These are phyloP conservation scores for Globisporangium carolinianum DNA, from an alignment of 352 stramenopile species.

Conservation along the genomic window DNA sequence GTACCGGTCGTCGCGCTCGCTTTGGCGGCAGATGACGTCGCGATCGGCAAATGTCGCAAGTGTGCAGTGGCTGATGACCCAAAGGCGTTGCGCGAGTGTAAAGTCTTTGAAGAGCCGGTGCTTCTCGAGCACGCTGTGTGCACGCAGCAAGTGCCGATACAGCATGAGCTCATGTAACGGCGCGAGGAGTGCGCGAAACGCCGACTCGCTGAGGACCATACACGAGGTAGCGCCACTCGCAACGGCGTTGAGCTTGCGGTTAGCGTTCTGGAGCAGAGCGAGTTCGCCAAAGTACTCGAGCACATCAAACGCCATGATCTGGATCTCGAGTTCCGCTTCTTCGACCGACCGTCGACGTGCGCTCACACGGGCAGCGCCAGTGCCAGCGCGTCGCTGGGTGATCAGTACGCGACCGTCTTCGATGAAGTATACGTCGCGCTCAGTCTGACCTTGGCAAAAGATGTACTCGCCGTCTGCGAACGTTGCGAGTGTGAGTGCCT, in stretches of 20 bases:
- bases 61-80: slow-evolving; percentile 44
- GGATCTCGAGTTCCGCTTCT: slow-evolving; percentile 46
- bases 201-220: slow-evolving; percentile 31
- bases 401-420: slow-evolving; percentile 66
- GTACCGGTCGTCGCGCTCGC: slow-evolving; percentile 53
- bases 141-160: slow-evolving; percentile 42
- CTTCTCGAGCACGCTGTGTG: slow-evolving; percentile 50
- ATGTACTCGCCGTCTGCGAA: slow-evolving; percentile 63
- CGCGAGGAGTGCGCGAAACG: slow-evolving; percentile 33
- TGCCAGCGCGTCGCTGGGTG: slow-evolving; percentile 31
- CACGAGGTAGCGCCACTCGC: slow-evolving; percentile 42
- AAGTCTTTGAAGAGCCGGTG: slow-evolving; percentile 61
- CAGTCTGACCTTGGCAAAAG: slow-evolving; percentile 46
- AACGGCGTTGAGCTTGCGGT: slow-evolving; percentile 42
- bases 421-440: slow-evolving; percentile 63
- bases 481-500: slow-evolving; percentile 21
- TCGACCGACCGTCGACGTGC: slow-evolving; percentile 27
- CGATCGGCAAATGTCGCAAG: slow-evolving; percentile 37
- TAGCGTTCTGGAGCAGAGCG: slow-evolving; percentile 25
- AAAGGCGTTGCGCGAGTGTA: slow-evolving; percentile 23
- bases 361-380: slow-evolving; percentile 7
- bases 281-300: slow-evolving; percentile 72
- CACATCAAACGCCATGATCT: slow-evolving; percentile 42
- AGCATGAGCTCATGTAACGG: slow-evolving; percentile 55
- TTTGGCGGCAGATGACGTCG: slow-evolving; percentile 44